These are phyloP conservation scores for Nakazawaea ishiwadae DNA, from an alignment of 805 yeast genomes.

Conservation along the genomic window DNA sequence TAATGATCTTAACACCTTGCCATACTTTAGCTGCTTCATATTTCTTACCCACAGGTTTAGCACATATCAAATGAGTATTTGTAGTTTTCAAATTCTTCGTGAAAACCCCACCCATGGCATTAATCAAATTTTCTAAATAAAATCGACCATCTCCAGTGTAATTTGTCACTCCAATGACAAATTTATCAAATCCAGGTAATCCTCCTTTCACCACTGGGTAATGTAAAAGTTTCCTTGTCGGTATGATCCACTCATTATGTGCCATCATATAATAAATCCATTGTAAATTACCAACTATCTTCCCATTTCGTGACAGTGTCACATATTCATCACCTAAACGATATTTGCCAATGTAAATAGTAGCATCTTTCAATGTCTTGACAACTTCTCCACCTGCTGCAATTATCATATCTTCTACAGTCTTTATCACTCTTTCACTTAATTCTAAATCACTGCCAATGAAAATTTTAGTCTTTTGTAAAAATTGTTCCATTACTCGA, in stretches of 20 bases:
- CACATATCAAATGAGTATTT: slow-evolving; percentile 71
- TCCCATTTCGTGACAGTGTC: slow-evolving; percentile 33
- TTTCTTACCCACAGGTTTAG: slow-evolving; percentile 66
- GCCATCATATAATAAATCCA: slow-evolving; percentile 75
- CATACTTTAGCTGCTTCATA: slow-evolving; percentile 70
- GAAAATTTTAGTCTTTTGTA: slow-evolving; percentile 43
- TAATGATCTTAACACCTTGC: slow-evolving; percentile 54
- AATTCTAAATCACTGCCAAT: slow-evolving; percentile 52
- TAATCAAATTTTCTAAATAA: slow-evolving; percentile 61
- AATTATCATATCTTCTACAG: slow-evolving; percentile 41
- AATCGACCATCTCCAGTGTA: slow-evolving; percentile 81
- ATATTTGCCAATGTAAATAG: slow-evolving; percentile 56
- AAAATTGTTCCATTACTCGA: slow-evolving; percentile 20
- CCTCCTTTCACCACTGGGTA: slow-evolving; percentile 59
- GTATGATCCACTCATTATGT: slow-evolving; percentile 49
- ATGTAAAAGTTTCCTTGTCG: slow-evolving; percentile 55
- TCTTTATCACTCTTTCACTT: slow-evolving; percentile 34
- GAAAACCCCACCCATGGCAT: slow-evolving; percentile 70
- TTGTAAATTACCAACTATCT: slow-evolving; percentile 57
- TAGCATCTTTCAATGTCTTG: slow-evolving; percentile 20
- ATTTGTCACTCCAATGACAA: slow-evolving; percentile 66
- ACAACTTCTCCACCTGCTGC: slow-evolving; percentile 51
- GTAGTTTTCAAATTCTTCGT: slow-evolving; percentile 59
- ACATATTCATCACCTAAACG: slow-evolving; percentile 54
- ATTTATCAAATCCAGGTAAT: slow-evolving; percentile 47